Evolutionary conservation across 805 yeast species (phyloP).

Genomic region (Metschnikowia borealis): DNA sequence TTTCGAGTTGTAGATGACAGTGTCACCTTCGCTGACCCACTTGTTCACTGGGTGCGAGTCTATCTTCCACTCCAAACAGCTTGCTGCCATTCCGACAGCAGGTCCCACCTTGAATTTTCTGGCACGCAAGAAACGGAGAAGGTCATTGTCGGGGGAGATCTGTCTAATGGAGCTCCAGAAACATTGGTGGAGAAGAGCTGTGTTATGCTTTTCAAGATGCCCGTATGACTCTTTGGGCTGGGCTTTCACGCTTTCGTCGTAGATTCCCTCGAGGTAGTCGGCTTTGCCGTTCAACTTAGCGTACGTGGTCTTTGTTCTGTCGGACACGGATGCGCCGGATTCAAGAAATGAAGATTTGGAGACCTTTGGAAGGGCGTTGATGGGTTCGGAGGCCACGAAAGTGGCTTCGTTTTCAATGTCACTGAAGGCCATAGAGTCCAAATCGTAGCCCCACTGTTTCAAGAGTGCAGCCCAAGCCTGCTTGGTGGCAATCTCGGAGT

Average conservation of each 20-base stretch:
- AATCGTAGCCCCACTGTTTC: constrained; percentile 30
- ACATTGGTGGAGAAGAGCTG: constrained; percentile 15
- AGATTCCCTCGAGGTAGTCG: constrained; percentile 6
- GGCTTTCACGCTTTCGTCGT: constrained; percentile 10
- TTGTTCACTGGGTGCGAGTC: constrained; percentile 23
- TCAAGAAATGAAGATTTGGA: constrained; percentile 9
- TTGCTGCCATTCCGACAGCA: constrained; percentile 13
- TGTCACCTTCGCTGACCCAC: constrained; percentile 18
- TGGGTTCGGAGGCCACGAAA: constrained; percentile 13
- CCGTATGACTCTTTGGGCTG: constrained; percentile 6
- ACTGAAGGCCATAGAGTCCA: constrained; percentile 10
- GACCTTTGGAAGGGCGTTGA: constrained; percentile 12
- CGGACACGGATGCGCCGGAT: constrained; percentile 10
- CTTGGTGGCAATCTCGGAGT: constrained; percentile 62
- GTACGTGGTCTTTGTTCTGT: constrained; percentile 9
- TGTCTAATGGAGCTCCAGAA: constrained; percentile 13
- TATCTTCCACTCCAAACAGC: constrained; percentile 16
- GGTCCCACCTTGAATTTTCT: constrained; percentile 15
- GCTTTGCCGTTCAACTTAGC: constrained; percentile 11
- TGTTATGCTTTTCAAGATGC: constrained; percentile 10
- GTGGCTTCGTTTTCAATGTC: constrained; percentile 11
- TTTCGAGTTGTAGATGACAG: constrained; percentile 6
- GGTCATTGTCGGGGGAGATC: constrained; percentile 16
- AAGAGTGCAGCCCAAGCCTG: constrained; percentile 67
- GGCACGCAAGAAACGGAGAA: constrained; percentile 19